A percentile compares a stretch with the other conserved stretches of the same genome.
These are phyloP conservation scores for Pseudonitzschia multiseries DNA, from an alignment of 108 stramenopile species.

Conservation along the genomic window DNA sequence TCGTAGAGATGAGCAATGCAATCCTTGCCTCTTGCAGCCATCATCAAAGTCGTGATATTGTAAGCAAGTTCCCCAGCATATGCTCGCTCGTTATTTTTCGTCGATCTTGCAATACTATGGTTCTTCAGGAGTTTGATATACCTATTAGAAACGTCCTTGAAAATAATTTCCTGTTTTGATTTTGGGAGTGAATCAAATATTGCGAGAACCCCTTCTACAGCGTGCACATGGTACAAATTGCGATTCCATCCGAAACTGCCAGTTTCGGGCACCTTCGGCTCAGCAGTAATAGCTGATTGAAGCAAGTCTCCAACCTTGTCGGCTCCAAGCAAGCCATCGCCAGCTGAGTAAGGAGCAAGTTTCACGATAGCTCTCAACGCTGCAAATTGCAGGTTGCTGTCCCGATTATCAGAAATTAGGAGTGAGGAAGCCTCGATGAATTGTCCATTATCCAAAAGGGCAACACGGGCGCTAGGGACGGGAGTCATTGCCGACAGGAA, in stretches of 20 bases:
- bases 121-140: constrained; percentile 42
- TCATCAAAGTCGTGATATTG: constrained; percentile 45
- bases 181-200: constrained; percentile 41
- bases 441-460: constrained; percentile 17
- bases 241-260: constrained; percentile 13
- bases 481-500: constrained; percentile 39
- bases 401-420: constrained; percentile 11
- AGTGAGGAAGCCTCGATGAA: constrained; percentile 38
- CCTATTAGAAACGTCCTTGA: constrained; percentile 22
- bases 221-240: constrained; percentile 29
- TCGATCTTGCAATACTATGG: constrained; percentile 32
- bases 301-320: constrained; percentile 23
- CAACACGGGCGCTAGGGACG: constrained; percentile 11
- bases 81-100: constrained; percentile 19
- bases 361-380: constrained; percentile 26
- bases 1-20: constrained; percentile 25
- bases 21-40: constrained; percentile 43
- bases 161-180: constrained; percentile 27
- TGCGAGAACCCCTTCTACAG: constrained; percentile 46
- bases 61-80: constrained; percentile 53
- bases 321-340: constrained; percentile 10
- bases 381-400: constrained; percentile 23
- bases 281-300: constrained; percentile 10
- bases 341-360: constrained; percentile 26
- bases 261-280: neutral